Percentiles rank a stretch among this genome's conserved stretches.
phyloP scores from a whole-genome alignment of 306 rosid genomes.

The Abrus pulchellus region DNA sequence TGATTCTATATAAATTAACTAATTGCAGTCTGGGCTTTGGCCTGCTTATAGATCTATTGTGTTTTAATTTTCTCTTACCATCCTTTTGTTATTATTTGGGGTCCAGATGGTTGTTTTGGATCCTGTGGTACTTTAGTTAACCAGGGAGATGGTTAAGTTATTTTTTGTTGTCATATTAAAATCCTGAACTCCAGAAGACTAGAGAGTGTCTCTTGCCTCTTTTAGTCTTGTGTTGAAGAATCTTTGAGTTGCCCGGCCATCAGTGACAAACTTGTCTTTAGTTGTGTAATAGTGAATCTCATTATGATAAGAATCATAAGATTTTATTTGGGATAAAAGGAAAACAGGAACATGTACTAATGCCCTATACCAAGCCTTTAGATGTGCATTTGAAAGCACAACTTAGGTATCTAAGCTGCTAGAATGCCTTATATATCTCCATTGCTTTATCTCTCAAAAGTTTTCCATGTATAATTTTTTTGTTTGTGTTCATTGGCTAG shows the following conservation, averaged over 20 bases:
- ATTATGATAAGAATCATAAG: no score
- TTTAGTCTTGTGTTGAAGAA: no score
- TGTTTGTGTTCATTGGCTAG: neutral
- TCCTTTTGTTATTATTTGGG: neutral
- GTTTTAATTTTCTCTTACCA: neutral
- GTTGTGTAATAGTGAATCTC: no score
- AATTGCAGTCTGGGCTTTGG: neutral
- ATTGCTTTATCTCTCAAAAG: slow-evolving; percentile 10
- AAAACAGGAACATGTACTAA: no score
- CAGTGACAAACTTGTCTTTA: no score
- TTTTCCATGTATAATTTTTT: neutral
- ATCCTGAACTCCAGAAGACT: no score
- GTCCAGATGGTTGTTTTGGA: neutral
- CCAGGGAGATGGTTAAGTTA: neutral
- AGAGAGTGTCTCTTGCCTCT: no score
- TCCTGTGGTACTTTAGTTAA: neutral
- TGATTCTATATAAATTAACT: neutral
- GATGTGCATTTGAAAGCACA: neutral
- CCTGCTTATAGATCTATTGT: neutral
- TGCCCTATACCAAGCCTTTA: no score
- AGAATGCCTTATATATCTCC: neutral
- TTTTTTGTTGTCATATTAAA: neutral
- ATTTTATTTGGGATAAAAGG: no score
- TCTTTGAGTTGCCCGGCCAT: no score
- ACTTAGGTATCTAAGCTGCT: neutral